These are phyloP conservation scores for Globisporangium paddicum DNA, from an alignment of 352 stramenopile genomes.

Conservation along the genomic window DNA sequence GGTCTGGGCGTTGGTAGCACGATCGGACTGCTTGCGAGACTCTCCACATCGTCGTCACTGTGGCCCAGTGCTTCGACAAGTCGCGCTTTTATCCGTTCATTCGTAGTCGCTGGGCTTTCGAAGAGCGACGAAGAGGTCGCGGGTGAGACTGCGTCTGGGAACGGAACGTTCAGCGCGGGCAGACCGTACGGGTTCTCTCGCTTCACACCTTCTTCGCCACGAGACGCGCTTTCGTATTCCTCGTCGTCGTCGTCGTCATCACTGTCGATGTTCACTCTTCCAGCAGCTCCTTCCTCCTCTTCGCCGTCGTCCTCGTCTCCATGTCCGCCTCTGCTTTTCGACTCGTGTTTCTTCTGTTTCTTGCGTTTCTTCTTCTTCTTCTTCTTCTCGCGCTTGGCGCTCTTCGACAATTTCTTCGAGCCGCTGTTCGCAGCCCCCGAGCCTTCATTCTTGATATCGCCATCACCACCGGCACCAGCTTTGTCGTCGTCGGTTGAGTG, in stretches of 20 bases:
- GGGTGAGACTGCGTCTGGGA: conserved; percentile 15
- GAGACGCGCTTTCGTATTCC: conserved; percentile 10
- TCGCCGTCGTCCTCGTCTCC: conserved; percentile 22
- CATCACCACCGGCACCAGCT: conserved; percentile 14
- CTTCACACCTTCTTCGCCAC: background rate
- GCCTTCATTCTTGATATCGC: conserved; percentile 19
- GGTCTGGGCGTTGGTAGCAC: background rate
- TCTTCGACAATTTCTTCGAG: conserved; percentile 30
- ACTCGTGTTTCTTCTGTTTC: conserved; percentile 40
- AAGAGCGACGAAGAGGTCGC: conserved; percentile 23
- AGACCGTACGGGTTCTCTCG: conserved; percentile 3
- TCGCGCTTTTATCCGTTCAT: conserved; percentile 45
- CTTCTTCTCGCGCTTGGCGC: conserved; percentile 37
- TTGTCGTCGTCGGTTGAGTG: conserved; percentile 10
- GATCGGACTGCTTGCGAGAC: conserved; percentile 10
- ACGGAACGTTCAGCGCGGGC: background rate
- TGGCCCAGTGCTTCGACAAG: conserved; percentile 42
- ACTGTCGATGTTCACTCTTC: conserved; percentile 16
- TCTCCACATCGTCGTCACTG: conserved; percentile 49
- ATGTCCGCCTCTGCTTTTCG: conserved; percentile 8
- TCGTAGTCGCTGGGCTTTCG: conserved; percentile 38
- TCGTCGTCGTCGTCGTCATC: conserved; percentile 18
- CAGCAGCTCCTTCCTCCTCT: conserved; percentile 22
- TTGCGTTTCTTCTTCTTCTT: conserved; percentile 53
- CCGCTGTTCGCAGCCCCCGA: conserved; percentile 28